Percentiles rank a stretch among this genome's conserved stretches.
Evolutionary conservation across 148 eudicot genomes (phyloP).

Genomic region (Drosera capensis): DNA sequence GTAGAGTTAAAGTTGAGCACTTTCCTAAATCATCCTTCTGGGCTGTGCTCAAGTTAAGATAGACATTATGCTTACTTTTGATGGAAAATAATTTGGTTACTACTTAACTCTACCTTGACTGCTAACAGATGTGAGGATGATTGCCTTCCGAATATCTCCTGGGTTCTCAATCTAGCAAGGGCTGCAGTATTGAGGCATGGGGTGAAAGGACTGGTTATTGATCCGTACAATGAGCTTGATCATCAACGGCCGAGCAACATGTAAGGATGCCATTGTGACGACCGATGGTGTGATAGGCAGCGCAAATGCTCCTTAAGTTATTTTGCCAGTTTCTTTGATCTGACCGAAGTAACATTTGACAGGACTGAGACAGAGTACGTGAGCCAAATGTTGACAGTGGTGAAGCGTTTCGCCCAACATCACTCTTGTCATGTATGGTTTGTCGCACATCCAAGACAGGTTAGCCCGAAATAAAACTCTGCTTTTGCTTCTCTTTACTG

Average conservation of each 20-base stretch:
- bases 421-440: conserved; percentile 99
- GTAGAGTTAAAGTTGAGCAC: too few species aligned
- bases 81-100: neutral
- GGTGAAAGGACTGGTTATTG: conserved; percentile 86
- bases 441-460: conserved; percentile 99
- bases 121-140: conserved; percentile 73
- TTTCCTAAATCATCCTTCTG: too few species aligned
- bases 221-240: conserved; percentile 97
- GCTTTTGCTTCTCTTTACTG: neutral
- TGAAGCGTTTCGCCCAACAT: conserved; percentile 92
- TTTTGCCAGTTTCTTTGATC: neutral
- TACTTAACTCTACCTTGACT: conserved; percentile 1
- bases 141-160: conserved; percentile 65
- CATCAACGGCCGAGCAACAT: conserved; percentile 66
- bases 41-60: too few species aligned
- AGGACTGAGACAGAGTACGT: conserved; percentile 99
- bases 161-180: conserved; percentile 87
- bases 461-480: conserved; percentile 7
- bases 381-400: conserved; percentile 85
- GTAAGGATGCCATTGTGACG: conserved; percentile 21
- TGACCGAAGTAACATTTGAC: conserved; percentile 8
- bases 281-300: neutral
- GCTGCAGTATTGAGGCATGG: conserved; percentile 94
- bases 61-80: neutral
- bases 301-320: neutral